phyloP scores from a whole-genome alignment of 129 eudicot genomes.

The Tanacetum coccineum region DNA sequence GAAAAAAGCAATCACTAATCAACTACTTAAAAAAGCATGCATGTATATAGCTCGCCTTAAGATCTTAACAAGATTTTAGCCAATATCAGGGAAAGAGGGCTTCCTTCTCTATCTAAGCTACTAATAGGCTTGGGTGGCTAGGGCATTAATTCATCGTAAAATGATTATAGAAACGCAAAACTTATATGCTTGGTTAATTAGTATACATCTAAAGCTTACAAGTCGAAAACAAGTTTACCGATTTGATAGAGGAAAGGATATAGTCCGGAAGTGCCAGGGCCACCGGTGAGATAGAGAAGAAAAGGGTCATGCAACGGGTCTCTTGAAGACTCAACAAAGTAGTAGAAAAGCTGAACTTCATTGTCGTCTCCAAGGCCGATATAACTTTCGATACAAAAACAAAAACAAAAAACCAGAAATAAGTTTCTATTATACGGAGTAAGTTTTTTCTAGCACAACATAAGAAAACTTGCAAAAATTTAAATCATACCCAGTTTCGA shows the following conservation, averaged over 20 bases:
- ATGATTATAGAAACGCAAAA: too few species aligned
- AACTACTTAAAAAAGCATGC: too few species aligned
- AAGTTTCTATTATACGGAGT: too few species aligned
- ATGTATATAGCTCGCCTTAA: too few species aligned
- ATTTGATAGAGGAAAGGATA: background rate
- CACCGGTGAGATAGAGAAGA: constrained; percentile 2
- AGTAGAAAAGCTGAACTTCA: background rate
- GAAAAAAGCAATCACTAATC: too few species aligned
- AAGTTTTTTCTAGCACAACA: background rate
- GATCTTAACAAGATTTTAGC: too few species aligned
- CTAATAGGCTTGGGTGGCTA: too few species aligned
- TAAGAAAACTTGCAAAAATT: background rate
- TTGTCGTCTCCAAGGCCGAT: background rate
- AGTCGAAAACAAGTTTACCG: background rate
- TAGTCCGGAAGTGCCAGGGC: background rate
- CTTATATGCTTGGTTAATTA: too few species aligned
- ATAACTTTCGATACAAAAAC: background rate
- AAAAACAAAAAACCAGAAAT: background rate
- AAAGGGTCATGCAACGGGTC: background rate
- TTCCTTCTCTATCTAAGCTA: too few species aligned
- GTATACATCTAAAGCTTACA: too few species aligned
- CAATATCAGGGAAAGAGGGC: too few species aligned
- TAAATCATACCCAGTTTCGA: background rate
- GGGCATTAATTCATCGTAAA: too few species aligned
- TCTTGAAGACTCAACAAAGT: background rate